Evolutionary conservation across 805 yeast genomes (phyloP).

Genomic region (Nakazawaea ambrosiae): DNA sequence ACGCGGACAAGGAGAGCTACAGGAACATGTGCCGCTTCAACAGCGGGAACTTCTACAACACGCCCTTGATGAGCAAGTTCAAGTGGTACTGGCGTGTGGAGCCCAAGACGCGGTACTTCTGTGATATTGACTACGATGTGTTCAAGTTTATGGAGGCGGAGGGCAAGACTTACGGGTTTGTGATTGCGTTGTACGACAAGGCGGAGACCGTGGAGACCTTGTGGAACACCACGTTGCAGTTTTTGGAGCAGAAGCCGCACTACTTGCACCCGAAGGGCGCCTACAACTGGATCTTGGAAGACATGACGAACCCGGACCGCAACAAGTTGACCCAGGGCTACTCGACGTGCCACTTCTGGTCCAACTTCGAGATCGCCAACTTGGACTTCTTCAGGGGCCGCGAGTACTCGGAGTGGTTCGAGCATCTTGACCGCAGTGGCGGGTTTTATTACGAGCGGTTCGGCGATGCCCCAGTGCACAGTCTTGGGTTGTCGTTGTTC

Average conservation of each 20-base stretch:
- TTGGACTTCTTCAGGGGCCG: constrained; percentile 73
- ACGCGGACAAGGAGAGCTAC: constrained; percentile 56
- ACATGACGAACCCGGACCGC: constrained; percentile 42
- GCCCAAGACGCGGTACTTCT: constrained; percentile 62
- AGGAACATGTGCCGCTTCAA: constrained; percentile 85
- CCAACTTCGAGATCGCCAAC: constrained; percentile 80
- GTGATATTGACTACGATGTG: constrained; percentile 69
- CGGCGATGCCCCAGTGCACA: constrained; percentile 93
- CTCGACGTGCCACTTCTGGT: constrained; percentile 80
- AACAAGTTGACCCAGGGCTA: constrained; percentile 32
- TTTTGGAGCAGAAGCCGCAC: constrained; percentile 47
- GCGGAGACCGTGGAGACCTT: constrained; percentile 54
- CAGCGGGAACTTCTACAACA: constrained; percentile 55
- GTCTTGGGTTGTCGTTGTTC: constrained; percentile 65
- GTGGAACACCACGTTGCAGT: constrained; percentile 66
- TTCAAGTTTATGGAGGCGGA: constrained; percentile 67
- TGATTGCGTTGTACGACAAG: constrained; percentile 61
- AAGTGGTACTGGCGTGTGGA: constrained; percentile 79
- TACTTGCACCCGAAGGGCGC: constrained; percentile 50
- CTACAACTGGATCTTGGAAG: constrained; percentile 45
- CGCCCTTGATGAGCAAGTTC: constrained; percentile 54
- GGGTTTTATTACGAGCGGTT: constrained; percentile 87
- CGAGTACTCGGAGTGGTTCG: constrained; percentile 51
- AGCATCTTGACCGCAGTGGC: constrained; percentile 58
- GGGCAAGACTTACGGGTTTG: constrained; percentile 67